Conservation (phyloP, 176 grass and related monocot species). For the Melocanna baccifera region DNA sequence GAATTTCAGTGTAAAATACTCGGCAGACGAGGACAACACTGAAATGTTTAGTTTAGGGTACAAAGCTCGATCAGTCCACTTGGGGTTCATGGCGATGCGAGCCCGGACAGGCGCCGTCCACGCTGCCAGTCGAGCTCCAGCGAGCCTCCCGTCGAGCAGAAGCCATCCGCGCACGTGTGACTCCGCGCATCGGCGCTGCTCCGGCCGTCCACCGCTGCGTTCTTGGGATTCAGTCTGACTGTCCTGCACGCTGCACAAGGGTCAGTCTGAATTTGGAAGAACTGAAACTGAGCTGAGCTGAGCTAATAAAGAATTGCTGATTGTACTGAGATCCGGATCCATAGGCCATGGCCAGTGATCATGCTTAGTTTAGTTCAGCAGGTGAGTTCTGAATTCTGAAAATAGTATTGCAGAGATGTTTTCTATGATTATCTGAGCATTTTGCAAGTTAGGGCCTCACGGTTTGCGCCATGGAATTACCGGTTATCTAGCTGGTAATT, state of each 20-base stretch:
- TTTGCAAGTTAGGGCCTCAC: not conserved
- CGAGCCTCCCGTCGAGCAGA: constrained; percentile 18
- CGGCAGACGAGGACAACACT: constrained; percentile 34
- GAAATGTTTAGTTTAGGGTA: constrained; percentile 4
- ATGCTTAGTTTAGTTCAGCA: not conserved
- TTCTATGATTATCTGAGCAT: not conserved
- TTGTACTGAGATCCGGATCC: constrained; percentile 39
- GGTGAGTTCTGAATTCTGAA: not conserved
- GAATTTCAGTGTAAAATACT: constrained; percentile 31
- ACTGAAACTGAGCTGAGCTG: not conserved
- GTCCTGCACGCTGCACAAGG: constrained; percentile 33
- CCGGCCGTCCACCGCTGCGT: constrained; percentile 28
- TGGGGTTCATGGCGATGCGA: constrained; percentile 20
- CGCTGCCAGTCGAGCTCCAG: constrained; percentile 21
- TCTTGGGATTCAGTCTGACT: constrained; percentile 35
- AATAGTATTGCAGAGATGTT: not conserved
- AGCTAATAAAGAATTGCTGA: constrained; percentile 21
- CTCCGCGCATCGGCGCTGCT: not conserved
- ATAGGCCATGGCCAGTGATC: constrained; percentile 22
- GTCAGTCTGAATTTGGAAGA: constrained; percentile 26
- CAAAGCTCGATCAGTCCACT: constrained; percentile 31
- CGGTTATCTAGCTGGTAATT: constrained; percentile 8
- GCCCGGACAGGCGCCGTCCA: constrained; percentile 36
- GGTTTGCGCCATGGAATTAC: not conserved
- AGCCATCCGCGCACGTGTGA: constrained; percentile 27